Percentiles rank a stretch among this genome's conserved stretches.
Conservation (phyloP, 129 eudicot species). For the carrot (Daucus carota) region DNA sequence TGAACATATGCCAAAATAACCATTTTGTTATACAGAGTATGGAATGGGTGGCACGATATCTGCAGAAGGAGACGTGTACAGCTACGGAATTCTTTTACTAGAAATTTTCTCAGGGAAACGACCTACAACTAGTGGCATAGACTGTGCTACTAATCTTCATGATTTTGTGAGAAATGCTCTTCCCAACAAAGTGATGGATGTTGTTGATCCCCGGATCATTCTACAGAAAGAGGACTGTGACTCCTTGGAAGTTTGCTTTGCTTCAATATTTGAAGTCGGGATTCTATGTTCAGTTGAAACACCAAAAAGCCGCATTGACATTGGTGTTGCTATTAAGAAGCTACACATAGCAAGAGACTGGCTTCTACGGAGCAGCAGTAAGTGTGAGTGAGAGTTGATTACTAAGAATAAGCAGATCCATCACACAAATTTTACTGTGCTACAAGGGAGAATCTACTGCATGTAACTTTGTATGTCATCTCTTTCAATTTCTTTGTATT, state of each 20-base stretch:
- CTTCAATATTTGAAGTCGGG: not conserved
- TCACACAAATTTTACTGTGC: no score
- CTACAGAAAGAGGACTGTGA: not conserved
- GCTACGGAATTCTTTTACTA: slow-evolving; percentile 10
- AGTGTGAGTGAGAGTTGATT: no score
- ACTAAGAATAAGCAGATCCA: no score
- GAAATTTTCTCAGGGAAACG: no score
- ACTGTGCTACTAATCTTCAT: not conserved
- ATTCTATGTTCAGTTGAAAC: slow-evolving; percentile 11
- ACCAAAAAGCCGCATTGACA: no score
- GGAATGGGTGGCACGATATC: slow-evolving; percentile 16
- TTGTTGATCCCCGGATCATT: not conserved
- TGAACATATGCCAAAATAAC: no score
- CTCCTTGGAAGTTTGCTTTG: slow-evolving; percentile 1
- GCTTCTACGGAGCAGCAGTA: no score
- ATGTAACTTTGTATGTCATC: no score
- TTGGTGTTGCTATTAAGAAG: not conserved
- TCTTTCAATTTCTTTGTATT: no score
- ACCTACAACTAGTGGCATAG: not conserved
- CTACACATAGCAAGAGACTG: no score
- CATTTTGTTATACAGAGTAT: slow-evolving; percentile 14
- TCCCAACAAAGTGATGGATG: not conserved
- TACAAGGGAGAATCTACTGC: no score
- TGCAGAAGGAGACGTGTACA: slow-evolving; percentile 9
- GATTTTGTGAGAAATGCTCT: not conserved